Conservation (phyloP, 768 basidiomycete species). For the Phylloporus rhodoxanthus region DNA sequence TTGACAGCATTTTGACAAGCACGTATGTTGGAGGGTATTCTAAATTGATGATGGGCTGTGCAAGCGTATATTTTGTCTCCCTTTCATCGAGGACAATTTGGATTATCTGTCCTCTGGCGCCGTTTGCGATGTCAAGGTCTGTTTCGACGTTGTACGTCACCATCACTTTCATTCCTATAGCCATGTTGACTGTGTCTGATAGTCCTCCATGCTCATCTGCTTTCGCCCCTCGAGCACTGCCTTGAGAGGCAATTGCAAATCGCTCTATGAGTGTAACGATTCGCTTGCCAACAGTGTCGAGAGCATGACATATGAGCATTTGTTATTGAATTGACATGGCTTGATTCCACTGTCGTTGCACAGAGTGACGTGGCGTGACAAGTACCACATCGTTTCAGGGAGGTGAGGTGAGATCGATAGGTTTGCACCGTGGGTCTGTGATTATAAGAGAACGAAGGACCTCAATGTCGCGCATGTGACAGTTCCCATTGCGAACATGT, state of each 20-base stretch:
- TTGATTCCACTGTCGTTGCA: conserved; percentile 34
- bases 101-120: background rate
- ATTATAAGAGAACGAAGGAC: conserved; percentile 25
- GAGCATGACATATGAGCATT: background rate
- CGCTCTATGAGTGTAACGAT: background rate
- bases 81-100: background rate
- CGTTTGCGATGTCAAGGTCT: background rate
- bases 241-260: background rate
- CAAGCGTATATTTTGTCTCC: too few relatives aligned
- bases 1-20: background rate
- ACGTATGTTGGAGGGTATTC: background rate
- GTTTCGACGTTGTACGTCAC: background rate
- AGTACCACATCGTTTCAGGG: conserved; percentile 34
- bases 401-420: conserved; percentile 13
- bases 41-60: background rate
- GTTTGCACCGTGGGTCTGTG: conserved; percentile 12
- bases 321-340: background rate
- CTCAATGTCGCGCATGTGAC: conserved; percentile 19
- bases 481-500: conserved; percentile 15
- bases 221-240: background rate
- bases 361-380: conserved; percentile 35
- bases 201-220: background rate
- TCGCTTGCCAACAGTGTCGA: background rate
- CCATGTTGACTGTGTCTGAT: background rate
- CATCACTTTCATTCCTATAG: background rate